These are phyloP conservation scores for Tympanopsis confertula DNA, from an alignment of 2,329 filamentous ascomycete genomes.

Conservation along the genomic window DNA sequence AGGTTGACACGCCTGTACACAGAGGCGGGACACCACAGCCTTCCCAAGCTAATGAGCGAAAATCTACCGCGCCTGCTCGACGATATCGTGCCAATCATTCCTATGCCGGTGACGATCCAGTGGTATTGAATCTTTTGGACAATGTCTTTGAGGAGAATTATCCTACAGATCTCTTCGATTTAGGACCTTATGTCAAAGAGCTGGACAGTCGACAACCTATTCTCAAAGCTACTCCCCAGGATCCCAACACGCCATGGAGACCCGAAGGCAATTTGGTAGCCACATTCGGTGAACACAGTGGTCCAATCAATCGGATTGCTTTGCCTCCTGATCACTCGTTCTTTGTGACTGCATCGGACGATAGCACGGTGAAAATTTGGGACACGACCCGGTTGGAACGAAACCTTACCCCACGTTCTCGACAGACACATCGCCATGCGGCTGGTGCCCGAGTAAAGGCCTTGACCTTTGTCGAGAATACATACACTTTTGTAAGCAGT, in stretches of 20 bases:
- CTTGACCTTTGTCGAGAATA: constrained; percentile 53
- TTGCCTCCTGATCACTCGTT: constrained; percentile 54
- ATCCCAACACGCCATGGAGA: constrained; percentile 31
- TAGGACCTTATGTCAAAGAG: neutral
- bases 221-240: constrained; percentile 37
- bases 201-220: constrained; percentile 31
- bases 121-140: neutral
- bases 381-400: constrained; percentile 53
- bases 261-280: constrained; percentile 51
- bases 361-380: constrained; percentile 56
- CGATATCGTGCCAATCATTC: neutral
- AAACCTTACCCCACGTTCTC: constrained; percentile 50
- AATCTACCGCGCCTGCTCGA: neutral
- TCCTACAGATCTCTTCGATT: neutral
- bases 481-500: constrained; percentile 52
- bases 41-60: neutral
- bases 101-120: neutral
- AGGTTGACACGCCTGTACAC: constrained; percentile 43
- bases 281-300: constrained; percentile 51
- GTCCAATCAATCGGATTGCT: constrained; percentile 43
- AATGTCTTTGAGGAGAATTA: constrained; percentile 1
- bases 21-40: constrained; percentile 3
- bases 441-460: constrained; percentile 40
- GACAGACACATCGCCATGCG: constrained; percentile 49
- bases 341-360: constrained; percentile 56